phyloP scores from a whole-genome alignment of 1,284 basidiomycete genomes.

The Uromyces viciae-fabae region DNA sequence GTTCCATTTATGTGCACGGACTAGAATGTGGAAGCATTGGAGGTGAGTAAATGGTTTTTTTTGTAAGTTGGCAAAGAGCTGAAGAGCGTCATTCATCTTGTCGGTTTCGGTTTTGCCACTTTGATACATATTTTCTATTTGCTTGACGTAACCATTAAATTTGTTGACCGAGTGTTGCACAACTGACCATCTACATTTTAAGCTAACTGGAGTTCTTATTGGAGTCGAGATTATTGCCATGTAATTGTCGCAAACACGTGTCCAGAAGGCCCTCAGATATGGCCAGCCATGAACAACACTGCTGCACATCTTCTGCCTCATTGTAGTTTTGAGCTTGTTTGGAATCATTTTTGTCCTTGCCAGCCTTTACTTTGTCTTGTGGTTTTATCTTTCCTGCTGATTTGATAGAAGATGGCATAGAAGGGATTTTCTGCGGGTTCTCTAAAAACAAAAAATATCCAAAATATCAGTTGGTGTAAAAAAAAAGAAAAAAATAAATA shows the following conservation, averaged over 20 bases:
- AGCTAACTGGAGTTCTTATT: neutral
- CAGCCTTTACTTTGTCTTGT: too few relatives aligned
- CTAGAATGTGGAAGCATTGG: neutral
- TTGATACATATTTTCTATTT: neutral
- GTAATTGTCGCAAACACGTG: neutral
- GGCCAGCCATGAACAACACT: neutral
- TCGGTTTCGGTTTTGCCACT: neutral
- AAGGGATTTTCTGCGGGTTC: too few relatives aligned
- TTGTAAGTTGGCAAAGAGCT: neutral
- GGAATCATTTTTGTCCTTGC: too few relatives aligned
- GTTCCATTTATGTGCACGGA: neutral
- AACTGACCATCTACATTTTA: neutral
- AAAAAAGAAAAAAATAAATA: too few relatives aligned
- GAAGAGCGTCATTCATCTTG: neutral
- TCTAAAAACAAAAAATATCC: too few relatives aligned
- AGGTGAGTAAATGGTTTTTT: neutral
- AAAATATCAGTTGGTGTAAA: too few relatives aligned
- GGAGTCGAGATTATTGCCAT: too few relatives aligned
- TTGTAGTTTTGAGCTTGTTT: neutral
- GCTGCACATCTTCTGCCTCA: neutral
- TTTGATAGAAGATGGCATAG: too few relatives aligned
- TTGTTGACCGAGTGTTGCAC: slow-evolving; percentile 7
- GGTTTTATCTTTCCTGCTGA: too few relatives aligned
- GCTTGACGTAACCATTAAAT: neutral
- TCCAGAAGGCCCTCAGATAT: slow-evolving; percentile 13